Base-by-base conservation (phyloP, 2,329 filamentous ascomycete species). In the Dothistroma pini region DNA sequence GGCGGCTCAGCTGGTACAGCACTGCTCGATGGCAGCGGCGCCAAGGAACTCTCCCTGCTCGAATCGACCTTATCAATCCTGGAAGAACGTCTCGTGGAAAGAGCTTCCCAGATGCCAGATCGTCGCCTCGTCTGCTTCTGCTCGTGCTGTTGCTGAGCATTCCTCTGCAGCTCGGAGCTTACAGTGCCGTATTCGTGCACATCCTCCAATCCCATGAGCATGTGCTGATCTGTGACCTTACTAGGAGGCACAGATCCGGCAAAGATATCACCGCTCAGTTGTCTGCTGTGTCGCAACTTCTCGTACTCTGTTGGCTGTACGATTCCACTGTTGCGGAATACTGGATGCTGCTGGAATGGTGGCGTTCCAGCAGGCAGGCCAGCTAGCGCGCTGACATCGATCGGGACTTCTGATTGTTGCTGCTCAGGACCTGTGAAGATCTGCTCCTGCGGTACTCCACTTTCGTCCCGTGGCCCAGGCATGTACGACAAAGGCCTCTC, bases 401-500 rank as follows among this genome's bases (percentile, higher is more conserved):
- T 62, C 14, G 47, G 56, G n/a, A 47, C 12, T 9, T 31, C 25
- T 11, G 41, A 11, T 29, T 29, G 57, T 14, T 54, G 47, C 25
- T 59, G 31, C 4, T 54, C 54, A 12, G 54, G 25, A 8, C 38
- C 50, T 6, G 64, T 67, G 10, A 59, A 56, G 14, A 68, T 65
- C 22, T 57, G 41, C 49, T 69, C 66, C 19, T 60, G 61, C 12
- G 51, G 66, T 9, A 62, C 51, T 7, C 65, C 70, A 29, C 29
- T 47, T 19, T 55, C 47, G 54, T 71, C 68, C 31, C 65, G 56
- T 35, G 63, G 60, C 25, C 69, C 60, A n/a, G 65, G 65, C 59
- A 68, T 59, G 52, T 70, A 74, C 4, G 71, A 71, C 59, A 72
- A 62, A 2, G 69, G 65, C 10, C 72, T 70, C 22, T 69, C 67